A percentile compares a stretch with the other conserved stretches of the same genome.
phyloP scores from a whole-genome alignment of 257 asterid species.

The Solanum sitiens region DNA sequence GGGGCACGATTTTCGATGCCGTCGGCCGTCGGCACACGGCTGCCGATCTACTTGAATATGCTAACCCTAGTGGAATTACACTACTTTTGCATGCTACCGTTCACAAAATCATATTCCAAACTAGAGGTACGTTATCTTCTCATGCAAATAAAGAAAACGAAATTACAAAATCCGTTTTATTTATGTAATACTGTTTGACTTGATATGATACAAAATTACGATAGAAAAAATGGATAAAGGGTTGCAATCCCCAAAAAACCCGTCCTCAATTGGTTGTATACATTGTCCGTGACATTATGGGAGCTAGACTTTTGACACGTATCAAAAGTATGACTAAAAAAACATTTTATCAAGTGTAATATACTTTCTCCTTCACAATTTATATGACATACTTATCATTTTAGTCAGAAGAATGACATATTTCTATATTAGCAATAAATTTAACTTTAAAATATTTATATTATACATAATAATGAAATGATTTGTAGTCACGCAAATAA shows the following conservation, averaged over 20 bases:
- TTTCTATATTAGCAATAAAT: no score
- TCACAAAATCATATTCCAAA: conserved; percentile 38
- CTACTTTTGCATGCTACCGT: conserved; percentile 61
- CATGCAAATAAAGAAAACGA: neutral
- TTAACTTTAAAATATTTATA: no score
- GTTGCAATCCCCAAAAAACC: neutral
- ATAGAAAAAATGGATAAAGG: neutral
- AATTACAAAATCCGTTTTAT: neutral
- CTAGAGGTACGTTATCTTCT: conserved; percentile 26
- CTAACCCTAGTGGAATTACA: conserved; percentile 47
- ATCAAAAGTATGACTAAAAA: neutral
- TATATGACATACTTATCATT: no score
- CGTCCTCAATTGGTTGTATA: no score
- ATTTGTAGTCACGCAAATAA: no score
- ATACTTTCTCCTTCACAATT: no score
- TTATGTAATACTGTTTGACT: neutral
- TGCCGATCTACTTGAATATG: conserved; percentile 64
- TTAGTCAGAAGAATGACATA: no score
- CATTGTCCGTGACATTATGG: neutral
- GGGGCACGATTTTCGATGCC: conserved; percentile 58
- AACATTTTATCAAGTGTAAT: no score
- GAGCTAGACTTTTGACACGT: neutral
- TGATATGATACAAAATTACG: neutral
- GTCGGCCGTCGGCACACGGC: conserved; percentile 61
- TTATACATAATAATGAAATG: no score